These are phyloP conservation scores for Priceomyces melissophilus DNA, from an alignment of 805 yeast species.

Conservation along the genomic window DNA sequence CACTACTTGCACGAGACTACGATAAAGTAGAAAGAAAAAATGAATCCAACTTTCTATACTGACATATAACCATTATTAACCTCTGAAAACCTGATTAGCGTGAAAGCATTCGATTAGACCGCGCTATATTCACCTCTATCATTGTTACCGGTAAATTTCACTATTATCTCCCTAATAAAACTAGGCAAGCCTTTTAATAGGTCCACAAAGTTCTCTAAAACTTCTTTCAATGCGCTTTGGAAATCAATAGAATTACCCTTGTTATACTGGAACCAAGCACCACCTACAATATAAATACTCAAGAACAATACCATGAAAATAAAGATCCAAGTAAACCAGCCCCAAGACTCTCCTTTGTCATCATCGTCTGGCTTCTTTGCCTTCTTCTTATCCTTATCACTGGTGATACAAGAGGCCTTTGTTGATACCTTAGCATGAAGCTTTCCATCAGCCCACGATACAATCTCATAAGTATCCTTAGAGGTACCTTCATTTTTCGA, in stretches of 20 bases:
- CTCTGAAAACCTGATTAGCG: too few relatives aligned
- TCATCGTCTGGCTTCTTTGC: slow-evolving; percentile 17
- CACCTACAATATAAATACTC: slow-evolving; percentile 68
- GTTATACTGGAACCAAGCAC: slow-evolving; percentile 73
- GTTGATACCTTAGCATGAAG: slow-evolving; percentile 29
- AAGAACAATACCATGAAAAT: slow-evolving; percentile 66
- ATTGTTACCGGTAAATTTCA: slow-evolving; percentile 58
- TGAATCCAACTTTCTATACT: too few relatives aligned
- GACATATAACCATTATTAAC: too few relatives aligned
- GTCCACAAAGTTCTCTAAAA: slow-evolving; percentile 63
- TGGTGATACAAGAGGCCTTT: slow-evolving; percentile 38
- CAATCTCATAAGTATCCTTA: slow-evolving; percentile 22
- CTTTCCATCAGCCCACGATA: slow-evolving; percentile 34
- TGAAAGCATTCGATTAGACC: slow-evolving; percentile 44
- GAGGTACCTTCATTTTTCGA: slow-evolving; percentile 19
- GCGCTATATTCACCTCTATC: slow-evolving; percentile 92
- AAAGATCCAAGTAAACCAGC: slow-evolving; percentile 80
- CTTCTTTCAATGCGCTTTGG: slow-evolving; percentile 69
- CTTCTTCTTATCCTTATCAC: slow-evolving; percentile 27
- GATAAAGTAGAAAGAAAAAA: too few relatives aligned
- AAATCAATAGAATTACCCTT: slow-evolving; percentile 69
- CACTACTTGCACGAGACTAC: too few relatives aligned
- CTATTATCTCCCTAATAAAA: slow-evolving; percentile 63
- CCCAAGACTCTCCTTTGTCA: slow-evolving; percentile 57
- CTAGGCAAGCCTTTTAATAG: slow-evolving; percentile 59